phyloP scores from a whole-genome alignment of 2,329 filamentous ascomycete genomes.

The Bimuria novae-zelandiae region DNA sequence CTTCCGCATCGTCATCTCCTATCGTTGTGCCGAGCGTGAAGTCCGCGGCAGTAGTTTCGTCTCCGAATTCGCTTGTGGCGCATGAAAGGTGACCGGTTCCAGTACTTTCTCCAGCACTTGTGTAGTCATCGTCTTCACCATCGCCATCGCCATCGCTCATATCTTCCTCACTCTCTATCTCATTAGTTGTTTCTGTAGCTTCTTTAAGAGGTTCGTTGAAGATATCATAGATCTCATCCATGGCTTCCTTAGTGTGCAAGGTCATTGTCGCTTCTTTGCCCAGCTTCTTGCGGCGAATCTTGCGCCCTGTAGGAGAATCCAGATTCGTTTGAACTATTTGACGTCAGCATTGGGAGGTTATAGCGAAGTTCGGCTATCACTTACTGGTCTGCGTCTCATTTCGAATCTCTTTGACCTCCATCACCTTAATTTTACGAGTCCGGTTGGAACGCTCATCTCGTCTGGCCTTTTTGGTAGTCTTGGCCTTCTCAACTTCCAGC shows the following conservation, averaged over 20 bases:
- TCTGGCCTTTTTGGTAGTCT: constrained; percentile 50
- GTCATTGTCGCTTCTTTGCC: constrained; percentile 92
- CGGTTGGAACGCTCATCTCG: constrained; percentile 56
- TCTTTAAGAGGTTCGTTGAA: constrained; percentile 83
- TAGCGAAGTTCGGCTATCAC: constrained; percentile 37
- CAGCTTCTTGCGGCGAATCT: constrained; percentile 75
- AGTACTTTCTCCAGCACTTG: constrained; percentile 83
- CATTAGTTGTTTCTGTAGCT: constrained; percentile 51
- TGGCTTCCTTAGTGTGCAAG: constrained; percentile 90
- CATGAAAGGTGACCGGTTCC: constrained; percentile 73
- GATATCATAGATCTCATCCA: constrained; percentile 95
- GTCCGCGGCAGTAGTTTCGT: constrained; percentile 61
- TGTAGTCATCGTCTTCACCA: constrained; percentile 78
- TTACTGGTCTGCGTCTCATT: constrained; percentile 87
- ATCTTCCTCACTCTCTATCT: constrained; percentile 68
- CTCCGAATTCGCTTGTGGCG: constrained; percentile 66
- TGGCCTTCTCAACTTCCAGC: constrained; percentile 64
- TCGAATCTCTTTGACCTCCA: constrained; percentile 70
- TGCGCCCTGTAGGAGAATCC: constrained; percentile 84
- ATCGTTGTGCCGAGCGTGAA: constrained; percentile 48
- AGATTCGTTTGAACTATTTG: constrained; percentile 84
- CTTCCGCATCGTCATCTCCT: constrained; percentile 32
- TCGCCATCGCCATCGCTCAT: constrained; percentile 65
- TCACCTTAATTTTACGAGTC: constrained; percentile 69
- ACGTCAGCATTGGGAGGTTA: constrained; percentile 19